Base-by-base conservation (phyloP, 225 moss, liverwort and hornwort species). In the Antitrichia curtipendula region DNA sequence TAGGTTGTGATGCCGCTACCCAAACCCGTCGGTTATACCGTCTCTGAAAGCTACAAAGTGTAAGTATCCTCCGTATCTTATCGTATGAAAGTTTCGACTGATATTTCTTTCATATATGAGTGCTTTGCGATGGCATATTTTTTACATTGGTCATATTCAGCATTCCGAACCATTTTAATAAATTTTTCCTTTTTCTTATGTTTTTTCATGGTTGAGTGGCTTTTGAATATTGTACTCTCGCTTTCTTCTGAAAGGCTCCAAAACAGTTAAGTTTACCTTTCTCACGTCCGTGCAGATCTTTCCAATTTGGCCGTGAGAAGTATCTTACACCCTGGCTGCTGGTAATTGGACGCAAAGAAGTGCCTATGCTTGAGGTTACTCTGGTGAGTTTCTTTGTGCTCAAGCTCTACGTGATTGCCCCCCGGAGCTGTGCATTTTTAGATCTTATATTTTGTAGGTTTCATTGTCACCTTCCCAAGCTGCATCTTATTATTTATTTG, bases 1-100 rank as follows among this genome's bases (percentile, higher is more conserved):
- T 93, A 99, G 98, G 96, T 99, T 89, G 95, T 97, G 28, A 90
- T 99, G 91, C 99, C 99, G 38, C 89, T 99, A 88, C 92, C 97
- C 80, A 99, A 95, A 92, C 97, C 97, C 58, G 86, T 91, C 54
- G 99, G 99, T 87, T 97, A 90, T 87, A 91, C 96, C 57, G 94
- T 88, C 73, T 75, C 91, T 70, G 95, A 95, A 80, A 92, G 89
- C 78, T 97, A 94, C 89, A 99, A 99, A 95, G 89, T 97, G 98
- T 99, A 91, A 91, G 98, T 90, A 73, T 75, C 71, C 74, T 89
- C 54, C 74, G n/a, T 86, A 63, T 40, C 47, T 76, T 68, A 63
- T 78, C 20, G 40, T 54, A 52, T 53, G 70, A 68, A 65, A 78
- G n/a, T 59, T 58, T 73, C 36, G 41, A 65, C 41, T 22, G 53